Conservation (phyloP, 1,139 yeast species). For the Blastobotrys petasosporus region DNA sequence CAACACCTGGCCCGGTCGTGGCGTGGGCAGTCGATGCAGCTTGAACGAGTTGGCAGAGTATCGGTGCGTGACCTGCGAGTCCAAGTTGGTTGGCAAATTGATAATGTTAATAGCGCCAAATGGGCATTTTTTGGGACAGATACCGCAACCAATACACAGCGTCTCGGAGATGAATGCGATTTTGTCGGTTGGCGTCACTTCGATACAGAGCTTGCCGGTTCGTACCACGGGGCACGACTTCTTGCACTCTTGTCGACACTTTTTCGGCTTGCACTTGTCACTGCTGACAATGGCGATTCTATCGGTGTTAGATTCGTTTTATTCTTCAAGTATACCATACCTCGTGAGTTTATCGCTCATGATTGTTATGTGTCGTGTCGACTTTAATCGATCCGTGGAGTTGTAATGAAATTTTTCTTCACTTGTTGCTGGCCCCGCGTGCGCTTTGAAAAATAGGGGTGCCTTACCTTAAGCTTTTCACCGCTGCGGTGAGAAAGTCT, state of each 20-base stretch:
- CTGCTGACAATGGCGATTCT: slow-evolving; percentile 82
- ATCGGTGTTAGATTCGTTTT: too few relatives aligned
- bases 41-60: slow-evolving; percentile 97
- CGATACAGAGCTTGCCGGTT: slow-evolving; percentile 96
- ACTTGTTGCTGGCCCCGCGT: too few relatives aligned
- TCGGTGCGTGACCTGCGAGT: slow-evolving; percentile 88
- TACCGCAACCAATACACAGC: slow-evolving; percentile 98
- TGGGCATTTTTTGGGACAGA: slow-evolving; percentile 97
- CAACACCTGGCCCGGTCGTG: slow-evolving; percentile 97
- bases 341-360: too few relatives aligned
- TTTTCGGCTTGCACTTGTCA: slow-evolving; percentile 96
- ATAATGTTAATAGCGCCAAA: slow-evolving; percentile 94
- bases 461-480: too few relatives aligned
- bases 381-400: too few relatives aligned
- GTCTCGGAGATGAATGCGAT: slow-evolving; percentile 95
- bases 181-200: slow-evolving; percentile 83
- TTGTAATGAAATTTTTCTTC: too few relatives aligned
- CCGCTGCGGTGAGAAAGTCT: not conserved
- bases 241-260: slow-evolving; percentile 97
- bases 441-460: too few relatives aligned
- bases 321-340: too few relatives aligned
- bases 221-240: slow-evolving; percentile 96
- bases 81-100: slow-evolving; percentile 92
- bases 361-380: too few relatives aligned
- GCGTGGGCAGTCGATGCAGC: slow-evolving; percentile 93